Base-by-base conservation (phyloP, 129 eudicot genomes). In the Lactuca saligna region DNA sequence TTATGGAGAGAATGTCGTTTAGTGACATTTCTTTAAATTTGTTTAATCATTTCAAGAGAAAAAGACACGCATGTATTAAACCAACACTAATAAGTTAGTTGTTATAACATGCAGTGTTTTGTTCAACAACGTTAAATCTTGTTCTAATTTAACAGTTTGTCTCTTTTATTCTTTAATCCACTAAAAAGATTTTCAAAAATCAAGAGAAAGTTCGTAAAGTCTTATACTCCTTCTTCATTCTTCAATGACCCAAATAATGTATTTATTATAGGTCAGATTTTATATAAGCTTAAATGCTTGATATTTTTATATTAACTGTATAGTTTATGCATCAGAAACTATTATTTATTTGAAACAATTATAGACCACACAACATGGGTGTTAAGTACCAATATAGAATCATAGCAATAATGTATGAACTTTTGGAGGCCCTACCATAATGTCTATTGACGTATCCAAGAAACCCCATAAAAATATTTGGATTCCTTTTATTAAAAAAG, bases 311-410 rank as follows among this genome's bases (percentile, higher is more conserved):
- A 61, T 33, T 20, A 20, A 46, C 51, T 46, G 11, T 11, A 3
- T 10, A 17, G 34, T 33, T 37, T 34, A 7, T 17, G 46, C 17
- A 7, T 56, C 31, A 39, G 38, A n/a, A 57, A 3, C 33, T 74
- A 38, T 35, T 32, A 57, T 13, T 57, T 57, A 46, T 57, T 14
- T 29, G 35, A 29, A 68, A 75, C 7, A 51, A 53, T 50, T 54
- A 13, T 68, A 41, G 39, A 46, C 80, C 80, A 69, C 54, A n/a
- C 70, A 76, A 76, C 50, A 61, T 76, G 80, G 75, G 75, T 61
- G 41, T 50, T 61, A 20, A 20, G 25, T 37, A 12, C 14, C 14
- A 35, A 35, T 34, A 60, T 50, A 68, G 39, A 53, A 42, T 51
- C 69, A 39, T 58, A n/a, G 39, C 79, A 74, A 35, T 50, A 35